A percentile compares a stretch with the other conserved stretches of the same genome.
Conservation (phyloP, 1,284 basidiomycete species). For the Cutaneotrichosporon sp. region DNA sequence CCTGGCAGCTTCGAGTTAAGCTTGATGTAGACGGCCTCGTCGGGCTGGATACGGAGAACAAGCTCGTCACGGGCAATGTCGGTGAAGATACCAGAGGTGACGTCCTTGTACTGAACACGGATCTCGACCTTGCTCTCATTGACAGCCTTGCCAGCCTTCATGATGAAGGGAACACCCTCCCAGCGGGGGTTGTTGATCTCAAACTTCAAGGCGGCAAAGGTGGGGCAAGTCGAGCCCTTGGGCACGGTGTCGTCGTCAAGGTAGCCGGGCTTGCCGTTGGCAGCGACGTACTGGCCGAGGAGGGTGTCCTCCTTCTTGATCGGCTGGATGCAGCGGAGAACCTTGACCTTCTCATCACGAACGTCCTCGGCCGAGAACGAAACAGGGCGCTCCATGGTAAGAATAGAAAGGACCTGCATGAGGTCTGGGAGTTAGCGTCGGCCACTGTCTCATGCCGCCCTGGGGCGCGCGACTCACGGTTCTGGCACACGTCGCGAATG, state of each 20-base stretch:
- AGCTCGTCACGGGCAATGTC: constrained; percentile 91
- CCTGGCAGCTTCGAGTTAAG: constrained; percentile 91
- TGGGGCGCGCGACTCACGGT: constrained; percentile 67
- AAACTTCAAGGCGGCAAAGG: constrained; percentile 79
- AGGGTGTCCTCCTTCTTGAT: constrained; percentile 71
- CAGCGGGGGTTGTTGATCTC: constrained; percentile 91
- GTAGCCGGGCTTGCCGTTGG: constrained; percentile 91
- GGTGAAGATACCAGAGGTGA: constrained; percentile 90
- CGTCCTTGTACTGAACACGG: constrained; percentile 93
- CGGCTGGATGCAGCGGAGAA: constrained; percentile 79
- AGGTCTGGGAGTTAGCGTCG: constrained; percentile 58
- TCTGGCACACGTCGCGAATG: constrained; percentile 91
- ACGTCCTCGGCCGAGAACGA: constrained; percentile 94
- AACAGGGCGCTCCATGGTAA: constrained; percentile 96
- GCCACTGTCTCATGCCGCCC: not conserved
- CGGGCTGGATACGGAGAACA: constrained; percentile 90
- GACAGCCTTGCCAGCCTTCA: constrained; percentile 93
- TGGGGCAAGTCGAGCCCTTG: constrained; percentile 82
- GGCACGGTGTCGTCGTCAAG: constrained; percentile 92
- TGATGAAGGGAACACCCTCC: constrained; percentile 95
- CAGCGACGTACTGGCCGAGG: constrained; percentile 83
- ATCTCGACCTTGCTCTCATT: constrained; percentile 97
- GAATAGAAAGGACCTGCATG: constrained; percentile 81
- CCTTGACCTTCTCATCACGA: constrained; percentile 97
- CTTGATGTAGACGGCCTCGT: constrained; percentile 91